Conservation (phyloP, 352 stramenopile genomes). For the Phytopythium boreale region DNA sequence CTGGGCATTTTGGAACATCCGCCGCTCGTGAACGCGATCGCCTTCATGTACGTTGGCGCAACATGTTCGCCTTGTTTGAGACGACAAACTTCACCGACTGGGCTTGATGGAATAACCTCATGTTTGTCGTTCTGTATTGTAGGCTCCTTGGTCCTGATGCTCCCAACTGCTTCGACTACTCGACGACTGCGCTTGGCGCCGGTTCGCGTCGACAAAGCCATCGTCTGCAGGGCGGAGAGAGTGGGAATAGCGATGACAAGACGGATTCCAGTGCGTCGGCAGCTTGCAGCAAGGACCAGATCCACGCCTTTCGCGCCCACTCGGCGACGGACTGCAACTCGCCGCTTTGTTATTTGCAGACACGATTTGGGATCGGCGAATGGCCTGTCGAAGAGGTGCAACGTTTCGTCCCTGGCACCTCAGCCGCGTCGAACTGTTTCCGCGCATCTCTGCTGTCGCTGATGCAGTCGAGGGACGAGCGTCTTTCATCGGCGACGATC, state of each 20-base stretch:
- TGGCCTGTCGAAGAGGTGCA: constrained; percentile 76
- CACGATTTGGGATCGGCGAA: constrained; percentile 68
- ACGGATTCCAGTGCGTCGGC: neutral
- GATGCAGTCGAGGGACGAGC: constrained; percentile 58
- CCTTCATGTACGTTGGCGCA: constrained; percentile 52
- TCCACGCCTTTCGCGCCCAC: constrained; percentile 38
- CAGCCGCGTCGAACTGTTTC: constrained; percentile 39
- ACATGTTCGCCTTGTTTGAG: neutral
- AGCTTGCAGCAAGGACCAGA: neutral
- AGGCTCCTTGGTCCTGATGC: constrained; percentile 63
- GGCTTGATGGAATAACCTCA: neutral
- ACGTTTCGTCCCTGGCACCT: constrained; percentile 31
- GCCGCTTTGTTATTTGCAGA: constrained; percentile 76
- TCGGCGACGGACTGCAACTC: constrained; percentile 49
- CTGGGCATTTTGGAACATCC: constrained; percentile 75
- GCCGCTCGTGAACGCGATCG: constrained; percentile 77
- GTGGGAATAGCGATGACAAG: neutral
- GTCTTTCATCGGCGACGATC: constrained; percentile 54
- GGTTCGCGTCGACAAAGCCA: constrained; percentile 28
- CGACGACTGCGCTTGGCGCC: constrained; percentile 48
- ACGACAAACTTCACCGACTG: neutral
- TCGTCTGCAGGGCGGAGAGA: too few relatives aligned
- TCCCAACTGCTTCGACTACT: constrained; percentile 58
- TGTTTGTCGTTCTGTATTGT: neutral
- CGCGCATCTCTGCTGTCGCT: constrained; percentile 61